Evolutionary conservation across 2,329 filamentous ascomycete genomes (phyloP).

Genomic region (Lachnellula willkommii): DNA sequence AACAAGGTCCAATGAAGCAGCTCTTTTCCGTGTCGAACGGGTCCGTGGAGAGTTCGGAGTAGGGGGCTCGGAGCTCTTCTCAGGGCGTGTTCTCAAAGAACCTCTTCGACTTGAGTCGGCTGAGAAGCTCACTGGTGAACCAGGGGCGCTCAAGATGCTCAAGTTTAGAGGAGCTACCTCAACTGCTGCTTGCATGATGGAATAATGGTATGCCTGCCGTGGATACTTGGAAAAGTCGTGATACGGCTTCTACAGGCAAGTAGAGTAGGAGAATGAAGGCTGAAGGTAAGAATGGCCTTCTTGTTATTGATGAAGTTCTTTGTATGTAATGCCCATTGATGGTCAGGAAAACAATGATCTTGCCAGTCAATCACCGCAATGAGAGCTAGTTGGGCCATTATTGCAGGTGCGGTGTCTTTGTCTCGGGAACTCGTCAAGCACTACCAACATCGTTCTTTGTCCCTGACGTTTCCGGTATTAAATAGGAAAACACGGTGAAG

Average conservation of each 20-base stretch:
- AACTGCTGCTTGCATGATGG: slow-evolving; percentile 23
- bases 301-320: slow-evolving; percentile 28
- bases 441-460: slow-evolving; percentile 28
- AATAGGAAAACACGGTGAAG: slow-evolving; percentile 1
- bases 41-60: slow-evolving; percentile 24
- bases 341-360: slow-evolving; percentile 30
- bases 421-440: slow-evolving; percentile 31
- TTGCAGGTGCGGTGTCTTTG: slow-evolving; percentile 28
- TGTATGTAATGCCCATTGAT: slow-evolving; percentile 30
- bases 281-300: slow-evolving; percentile 28
- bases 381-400: slow-evolving; percentile 26
- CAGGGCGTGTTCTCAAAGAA: slow-evolving; percentile 22
- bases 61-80: slow-evolving; percentile 22
- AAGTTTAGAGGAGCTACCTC: slow-evolving; percentile 15
- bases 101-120: slow-evolving; percentile 26
- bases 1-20: slow-evolving; percentile 28
- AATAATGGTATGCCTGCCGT: slow-evolving; percentile 3
- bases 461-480: slow-evolving; percentile 18
- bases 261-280: slow-evolving; percentile 15
- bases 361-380: slow-evolving; percentile 21
- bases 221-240: slow-evolving; percentile 4
- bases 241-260: slow-evolving; percentile 11
- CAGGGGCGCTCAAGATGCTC: slow-evolving; percentile 19
- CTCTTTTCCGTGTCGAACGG: slow-evolving; percentile 30
- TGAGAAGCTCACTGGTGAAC: slow-evolving; percentile 26